These are phyloP conservation scores for Colletotrichum tamarilloi DNA, from an alignment of 2,329 filamentous ascomycete genomes.

Conservation along the genomic window DNA sequence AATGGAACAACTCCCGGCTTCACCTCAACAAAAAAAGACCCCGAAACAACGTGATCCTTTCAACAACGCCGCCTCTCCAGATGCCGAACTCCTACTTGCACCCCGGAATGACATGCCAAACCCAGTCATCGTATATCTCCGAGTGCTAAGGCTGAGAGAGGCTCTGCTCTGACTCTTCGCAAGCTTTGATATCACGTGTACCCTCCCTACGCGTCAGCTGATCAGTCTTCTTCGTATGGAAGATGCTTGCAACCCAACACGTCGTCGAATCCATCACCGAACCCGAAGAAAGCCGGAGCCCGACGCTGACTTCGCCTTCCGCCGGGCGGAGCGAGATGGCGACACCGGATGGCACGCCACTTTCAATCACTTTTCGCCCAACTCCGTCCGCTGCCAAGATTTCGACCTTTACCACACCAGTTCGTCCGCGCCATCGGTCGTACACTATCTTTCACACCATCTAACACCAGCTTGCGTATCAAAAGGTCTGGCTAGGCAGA, in stretches of 20 bases:
- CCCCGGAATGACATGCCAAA: conserved; percentile 2
- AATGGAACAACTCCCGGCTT: conserved; percentile 4
- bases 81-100: conserved; percentile 2
- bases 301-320: conserved; percentile 5
- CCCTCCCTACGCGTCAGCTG: conserved; percentile 22
- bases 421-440: background rate
- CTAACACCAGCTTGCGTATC: background rate
- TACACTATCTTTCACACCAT: background rate
- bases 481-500: background rate
- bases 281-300: background rate
- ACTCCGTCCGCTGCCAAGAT: conserved; percentile 22
- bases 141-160: background rate
- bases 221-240: conserved; percentile 7
- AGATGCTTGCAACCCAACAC: background rate
- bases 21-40: conserved; percentile 27
- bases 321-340: conserved; percentile 32
- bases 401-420: background rate
- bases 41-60: conserved; percentile 13
- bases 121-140: background rate
- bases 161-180: background rate
- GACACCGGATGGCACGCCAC: conserved; percentile 28
- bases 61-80: background rate
- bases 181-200: conserved; percentile 33
- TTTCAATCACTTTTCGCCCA: conserved; percentile 19
- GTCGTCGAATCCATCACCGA: background rate